phyloP scores from a whole-genome alignment of 1,284 basidiomycete species.

The Malassezia sp. region DNA sequence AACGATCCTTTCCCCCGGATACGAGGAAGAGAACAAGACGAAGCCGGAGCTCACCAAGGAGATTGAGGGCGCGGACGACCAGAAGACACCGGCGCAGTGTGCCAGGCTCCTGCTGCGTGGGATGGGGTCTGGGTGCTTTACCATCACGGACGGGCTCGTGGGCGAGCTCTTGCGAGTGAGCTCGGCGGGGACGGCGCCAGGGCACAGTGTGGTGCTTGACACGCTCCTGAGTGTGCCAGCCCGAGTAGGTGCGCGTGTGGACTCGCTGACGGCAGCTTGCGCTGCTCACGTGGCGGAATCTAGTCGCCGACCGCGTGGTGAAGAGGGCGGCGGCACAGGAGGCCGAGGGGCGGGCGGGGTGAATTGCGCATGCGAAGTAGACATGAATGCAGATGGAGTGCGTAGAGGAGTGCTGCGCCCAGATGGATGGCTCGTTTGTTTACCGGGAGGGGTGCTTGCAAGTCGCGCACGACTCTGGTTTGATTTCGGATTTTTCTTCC shows the following conservation, averaged over 20 bases:
- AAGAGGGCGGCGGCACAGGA: no score
- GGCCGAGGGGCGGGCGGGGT: neutral
- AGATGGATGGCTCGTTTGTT: neutral
- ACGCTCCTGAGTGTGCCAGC: conserved; percentile 8
- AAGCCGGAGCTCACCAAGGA: conserved; percentile 70
- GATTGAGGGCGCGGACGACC: conserved; percentile 68
- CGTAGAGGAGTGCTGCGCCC: no score
- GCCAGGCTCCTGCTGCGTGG: conserved; percentile 55
- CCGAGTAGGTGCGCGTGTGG: neutral
- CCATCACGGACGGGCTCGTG: conserved; percentile 39
- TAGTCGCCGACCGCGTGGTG: conserved; percentile 22
- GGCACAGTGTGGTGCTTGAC: conserved; percentile 27
- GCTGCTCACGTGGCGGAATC: conserved; percentile 32
- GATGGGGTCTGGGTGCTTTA: conserved; percentile 26
- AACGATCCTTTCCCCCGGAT: conserved; percentile 73
- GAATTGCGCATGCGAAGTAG: neutral
- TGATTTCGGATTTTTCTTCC: neutral
- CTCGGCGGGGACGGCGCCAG: conserved; percentile 29
- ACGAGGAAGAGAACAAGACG: conserved; percentile 63
- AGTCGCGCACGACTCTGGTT: neutral
- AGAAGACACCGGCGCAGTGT: conserved; percentile 58
- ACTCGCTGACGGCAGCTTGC: conserved; percentile 17
- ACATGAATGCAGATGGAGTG: no score
- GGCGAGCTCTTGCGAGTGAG: conserved; percentile 32
- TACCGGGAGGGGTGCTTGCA: neutral